Conservation (phyloP, 257 asterid genomes). For the Anisodus acutangulus region DNA sequence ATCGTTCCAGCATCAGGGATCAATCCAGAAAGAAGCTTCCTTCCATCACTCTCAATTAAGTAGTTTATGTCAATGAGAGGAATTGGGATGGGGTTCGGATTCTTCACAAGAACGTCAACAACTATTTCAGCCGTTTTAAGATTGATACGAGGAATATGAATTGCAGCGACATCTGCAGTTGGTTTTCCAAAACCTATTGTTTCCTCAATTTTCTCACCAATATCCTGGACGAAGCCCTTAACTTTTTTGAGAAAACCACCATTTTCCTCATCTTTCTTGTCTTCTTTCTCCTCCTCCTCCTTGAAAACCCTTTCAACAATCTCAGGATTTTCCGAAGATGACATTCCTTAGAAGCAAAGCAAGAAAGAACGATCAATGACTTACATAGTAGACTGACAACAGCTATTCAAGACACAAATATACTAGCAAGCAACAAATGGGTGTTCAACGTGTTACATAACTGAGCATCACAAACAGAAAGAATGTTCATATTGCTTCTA, state of each 20-base stretch:
- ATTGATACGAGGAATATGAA: slow-evolving; percentile 81
- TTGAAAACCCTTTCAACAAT: slow-evolving; percentile 58
- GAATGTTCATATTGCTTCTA: neutral
- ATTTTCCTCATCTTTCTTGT: slow-evolving; percentile 59
- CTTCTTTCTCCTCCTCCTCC: slow-evolving; percentile 35
- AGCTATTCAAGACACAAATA: neutral
- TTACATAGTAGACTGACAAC: neutral
- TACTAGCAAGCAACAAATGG: neutral
- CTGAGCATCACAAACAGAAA: neutral
- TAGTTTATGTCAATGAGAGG: slow-evolving; percentile 94
- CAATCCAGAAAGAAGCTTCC: slow-evolving; percentile 80
- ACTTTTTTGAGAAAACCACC: slow-evolving; percentile 84
- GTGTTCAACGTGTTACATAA: neutral
- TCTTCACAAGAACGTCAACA: slow-evolving; percentile 73
- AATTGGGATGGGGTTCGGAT: slow-evolving; percentile 93
- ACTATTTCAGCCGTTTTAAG: slow-evolving; percentile 83
- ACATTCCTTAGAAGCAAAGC: slow-evolving; percentile 52
- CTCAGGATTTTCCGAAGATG: slow-evolving; percentile 66
- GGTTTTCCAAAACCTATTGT: slow-evolving; percentile 94
- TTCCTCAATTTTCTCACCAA: slow-evolving; percentile 95
- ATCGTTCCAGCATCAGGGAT: slow-evolving; percentile 95
- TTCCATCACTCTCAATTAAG: slow-evolving; percentile 81
- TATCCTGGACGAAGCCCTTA: slow-evolving; percentile 85
- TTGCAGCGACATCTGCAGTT: slow-evolving; percentile 83
- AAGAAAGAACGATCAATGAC: neutral